These are phyloP conservation scores for Naganishia albida DNA, from an alignment of 1,284 basidiomycete genomes.

Conservation along the genomic window DNA sequence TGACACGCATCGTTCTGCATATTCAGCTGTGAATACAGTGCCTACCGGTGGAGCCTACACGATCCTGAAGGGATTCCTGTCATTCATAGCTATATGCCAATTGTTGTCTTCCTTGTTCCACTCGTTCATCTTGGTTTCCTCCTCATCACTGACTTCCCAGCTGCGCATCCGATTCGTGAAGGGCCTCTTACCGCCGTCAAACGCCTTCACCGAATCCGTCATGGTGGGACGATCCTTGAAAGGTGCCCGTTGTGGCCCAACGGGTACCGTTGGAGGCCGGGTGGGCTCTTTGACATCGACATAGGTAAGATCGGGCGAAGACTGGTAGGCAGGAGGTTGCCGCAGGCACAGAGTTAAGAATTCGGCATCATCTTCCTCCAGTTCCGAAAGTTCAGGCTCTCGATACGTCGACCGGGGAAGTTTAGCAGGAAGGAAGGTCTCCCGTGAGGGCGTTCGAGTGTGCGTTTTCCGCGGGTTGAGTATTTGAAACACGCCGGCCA, in stretches of 20 bases:
- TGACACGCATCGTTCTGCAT: no score
- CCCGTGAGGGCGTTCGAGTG: constrained; percentile 4
- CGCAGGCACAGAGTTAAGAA: neutral
- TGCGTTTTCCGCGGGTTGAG: constrained; percentile 17
- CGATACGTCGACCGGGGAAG: neutral
- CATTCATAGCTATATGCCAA: neutral
- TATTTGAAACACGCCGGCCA: constrained; percentile 30
- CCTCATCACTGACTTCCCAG: neutral
- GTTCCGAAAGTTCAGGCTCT: neutral
- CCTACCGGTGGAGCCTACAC: no score
- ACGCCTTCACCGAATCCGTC: constrained; percentile 3
- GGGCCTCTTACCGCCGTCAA: constrained; percentile 7
- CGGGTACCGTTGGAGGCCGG: neutral
- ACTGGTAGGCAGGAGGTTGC: neutral
- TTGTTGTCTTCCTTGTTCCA: neutral
- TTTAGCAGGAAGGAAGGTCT: neutral
- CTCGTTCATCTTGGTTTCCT: neutral
- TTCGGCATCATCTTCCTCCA: neutral
- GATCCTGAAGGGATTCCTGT: constrained; percentile 20
- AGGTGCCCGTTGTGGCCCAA: constrained; percentile 5
- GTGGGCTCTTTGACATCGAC: constrained; percentile 4
- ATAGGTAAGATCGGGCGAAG: neutral
- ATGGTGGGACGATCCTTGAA: constrained; percentile 1
- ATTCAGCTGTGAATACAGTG: no score
- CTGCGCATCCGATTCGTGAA: constrained; percentile 12